Evolutionary conservation across 2,329 filamentous ascomycete species (phyloP).

Genomic region (Tolypocladium inflatum): DNA sequence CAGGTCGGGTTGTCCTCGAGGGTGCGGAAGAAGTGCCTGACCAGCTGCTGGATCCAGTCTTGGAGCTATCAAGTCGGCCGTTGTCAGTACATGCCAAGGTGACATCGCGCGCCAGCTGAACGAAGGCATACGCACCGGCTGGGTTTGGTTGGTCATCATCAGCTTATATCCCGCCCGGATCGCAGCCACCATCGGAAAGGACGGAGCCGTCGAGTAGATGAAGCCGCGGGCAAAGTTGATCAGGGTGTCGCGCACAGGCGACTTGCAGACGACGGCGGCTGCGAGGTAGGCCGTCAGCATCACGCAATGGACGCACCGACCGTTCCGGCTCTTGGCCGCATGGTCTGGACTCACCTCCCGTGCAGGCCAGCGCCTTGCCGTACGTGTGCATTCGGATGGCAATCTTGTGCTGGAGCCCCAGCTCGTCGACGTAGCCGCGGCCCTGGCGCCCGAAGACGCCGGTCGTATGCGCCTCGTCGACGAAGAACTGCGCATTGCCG

Average conservation of each 20-base stretch:
- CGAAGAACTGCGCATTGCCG: not conserved
- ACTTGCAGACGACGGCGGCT: not conserved
- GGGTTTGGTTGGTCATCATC: not conserved
- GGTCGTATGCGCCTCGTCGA: not conserved
- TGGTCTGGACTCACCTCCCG: not conserved
- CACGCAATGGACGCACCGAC: not conserved
- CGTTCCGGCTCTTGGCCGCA: no score
- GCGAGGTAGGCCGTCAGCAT: not conserved
- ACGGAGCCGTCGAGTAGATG: not conserved
- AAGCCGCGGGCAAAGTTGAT: not conserved
- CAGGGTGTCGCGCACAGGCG: not conserved
- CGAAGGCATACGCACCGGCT: not conserved
- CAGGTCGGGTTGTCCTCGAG: not conserved
- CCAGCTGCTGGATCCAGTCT: not conserved
- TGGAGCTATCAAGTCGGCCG: not conserved
- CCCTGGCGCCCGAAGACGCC: not conserved
- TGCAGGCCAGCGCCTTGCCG: not conserved
- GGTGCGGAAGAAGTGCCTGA: not conserved
- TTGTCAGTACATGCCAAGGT: not conserved
- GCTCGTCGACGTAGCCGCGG: not conserved
- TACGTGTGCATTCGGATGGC: not conserved
- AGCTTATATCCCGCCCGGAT: not conserved
- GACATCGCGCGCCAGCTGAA: no score
- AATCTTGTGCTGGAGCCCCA: not conserved
- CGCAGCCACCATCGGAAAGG: not conserved